These are phyloP conservation scores for Galerina sulciceps DNA, from an alignment of 768 basidiomycete species.

Conservation along the genomic window DNA sequence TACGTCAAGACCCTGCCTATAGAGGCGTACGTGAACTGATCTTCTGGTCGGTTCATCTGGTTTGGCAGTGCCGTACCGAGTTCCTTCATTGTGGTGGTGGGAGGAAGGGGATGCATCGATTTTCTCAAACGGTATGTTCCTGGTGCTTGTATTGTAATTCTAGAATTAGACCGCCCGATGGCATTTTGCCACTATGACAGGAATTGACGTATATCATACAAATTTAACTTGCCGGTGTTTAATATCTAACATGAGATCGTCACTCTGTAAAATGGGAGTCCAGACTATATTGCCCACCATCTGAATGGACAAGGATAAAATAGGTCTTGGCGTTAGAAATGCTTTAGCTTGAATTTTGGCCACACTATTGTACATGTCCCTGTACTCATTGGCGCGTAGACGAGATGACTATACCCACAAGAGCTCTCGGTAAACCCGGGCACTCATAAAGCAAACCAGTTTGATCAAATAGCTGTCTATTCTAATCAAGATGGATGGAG, in stretches of 20 bases:
- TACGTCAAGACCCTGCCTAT: slow-evolving; percentile 1
- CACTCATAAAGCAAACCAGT: not conserved
- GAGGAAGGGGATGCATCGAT: slow-evolving; percentile 9
- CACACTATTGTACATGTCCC: not conserved
- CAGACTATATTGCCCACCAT: not conserved
- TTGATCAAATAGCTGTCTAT: not conserved
- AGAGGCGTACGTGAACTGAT: not conserved
- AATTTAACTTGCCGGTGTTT: not conserved
- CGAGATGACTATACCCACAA: not conserved
- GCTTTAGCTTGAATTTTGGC: not conserved
- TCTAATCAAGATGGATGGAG: not conserved
- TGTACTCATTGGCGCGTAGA: not conserved
- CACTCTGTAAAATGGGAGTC: not conserved
- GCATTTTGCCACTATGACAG: slow-evolving; percentile 2
- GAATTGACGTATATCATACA: slow-evolving; percentile 4
- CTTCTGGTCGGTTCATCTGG: not conserved
- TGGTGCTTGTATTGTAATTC: slow-evolving; percentile 21
- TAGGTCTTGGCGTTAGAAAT: not conserved
- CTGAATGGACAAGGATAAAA: not conserved
- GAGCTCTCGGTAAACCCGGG: slow-evolving; percentile 5
- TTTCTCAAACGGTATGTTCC: slow-evolving; percentile 16
- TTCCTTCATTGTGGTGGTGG: not conserved
- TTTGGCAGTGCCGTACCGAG: slow-evolving; percentile 2
- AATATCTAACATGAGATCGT: not conserved
- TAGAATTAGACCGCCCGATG: slow-evolving; percentile 20